Evolutionary conservation across 2,329 filamentous ascomycete genomes (phyloP), one percentile per base, ranked within the genome.

Genomic region (Thielaviopsis musarum): DNA sequence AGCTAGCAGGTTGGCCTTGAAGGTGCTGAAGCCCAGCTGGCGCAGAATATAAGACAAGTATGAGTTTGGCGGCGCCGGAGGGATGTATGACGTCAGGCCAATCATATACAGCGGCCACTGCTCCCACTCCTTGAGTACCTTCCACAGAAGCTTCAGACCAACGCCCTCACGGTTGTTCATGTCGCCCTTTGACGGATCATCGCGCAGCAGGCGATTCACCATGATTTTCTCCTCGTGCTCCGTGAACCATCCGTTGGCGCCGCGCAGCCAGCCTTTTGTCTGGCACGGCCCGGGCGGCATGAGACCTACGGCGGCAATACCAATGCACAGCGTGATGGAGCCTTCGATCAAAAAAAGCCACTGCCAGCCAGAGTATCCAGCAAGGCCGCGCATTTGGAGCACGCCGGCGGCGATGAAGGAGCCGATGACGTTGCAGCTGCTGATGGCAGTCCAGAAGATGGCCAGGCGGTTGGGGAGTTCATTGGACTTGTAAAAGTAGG

Each of bases 211-310:
- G 0, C 81, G 72, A 64, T 83, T 84, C 26, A 84, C 79, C 62
- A 84, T 75, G 64, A 84, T 84, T 57, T 72, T 72, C 64, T 84
- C 80, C 61, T 84, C 82, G 1, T 74, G 74, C 52, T 82, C 78
- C 2, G 65, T 77, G 67, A 84, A 85, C 78, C 80, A 85, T 0
- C 81, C 82, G 73, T 68, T 70, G 58, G 77, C 76, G 12, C 78
- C 79, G 12, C 79, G 75, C 65, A 79, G 79, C 76, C 77, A 80
- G 53, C 73, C 77, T 51, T 72, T 73, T 0, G 80, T 83, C 62
- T 77, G 73, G 7, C 70, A 72, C 1, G 74, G 74, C 0, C 73
- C 73, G 0, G 74, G 70, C 0, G 74, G 73, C 71, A 77, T 75
- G 21, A 75, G 66, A 7, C 70, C 71, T 68, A 70, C 75, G 0